phyloP scores from a whole-genome alignment of 1,284 basidiomycete species.

The Wolfiporia cocos region DNA sequence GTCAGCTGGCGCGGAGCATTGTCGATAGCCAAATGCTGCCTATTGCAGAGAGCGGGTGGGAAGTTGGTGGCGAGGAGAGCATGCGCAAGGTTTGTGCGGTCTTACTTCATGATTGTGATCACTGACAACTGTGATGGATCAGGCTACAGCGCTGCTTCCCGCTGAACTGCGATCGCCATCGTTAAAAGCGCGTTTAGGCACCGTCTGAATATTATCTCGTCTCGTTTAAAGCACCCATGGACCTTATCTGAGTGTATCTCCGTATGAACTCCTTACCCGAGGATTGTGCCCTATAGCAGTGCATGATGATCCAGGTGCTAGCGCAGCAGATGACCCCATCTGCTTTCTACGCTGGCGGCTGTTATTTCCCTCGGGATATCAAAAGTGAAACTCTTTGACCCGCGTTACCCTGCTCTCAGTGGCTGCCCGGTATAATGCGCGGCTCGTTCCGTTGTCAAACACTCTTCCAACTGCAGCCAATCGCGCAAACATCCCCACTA shows the following conservation, averaged over 20 bases:
- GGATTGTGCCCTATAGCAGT: neutral
- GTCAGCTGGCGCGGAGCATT: constrained; percentile 50
- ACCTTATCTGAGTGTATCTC: neutral
- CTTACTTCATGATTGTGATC: constrained; percentile 4
- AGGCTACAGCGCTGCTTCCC: constrained; percentile 43
- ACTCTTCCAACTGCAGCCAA: no score
- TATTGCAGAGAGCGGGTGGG: constrained; percentile 78
- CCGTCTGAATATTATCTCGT: neutral
- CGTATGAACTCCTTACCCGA: no score
- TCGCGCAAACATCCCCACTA: no score
- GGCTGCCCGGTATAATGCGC: constrained; percentile 10
- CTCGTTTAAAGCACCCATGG: neutral
- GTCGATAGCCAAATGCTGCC: constrained; percentile 60
- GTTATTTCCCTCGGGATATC: constrained; percentile 14
- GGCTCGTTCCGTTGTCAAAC: constrained; percentile 28
- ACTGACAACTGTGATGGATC: constrained; percentile 7
- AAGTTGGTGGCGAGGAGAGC: constrained; percentile 76
- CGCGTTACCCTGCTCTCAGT: constrained; percentile 1
- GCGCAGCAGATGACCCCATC: constrained; percentile 10
- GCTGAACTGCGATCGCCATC: constrained; percentile 29
- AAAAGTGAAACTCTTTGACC: constrained; percentile 19
- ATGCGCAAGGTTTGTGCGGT: constrained; percentile 48
- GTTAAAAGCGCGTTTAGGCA: constrained; percentile 11
- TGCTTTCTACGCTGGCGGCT: constrained; percentile 7
- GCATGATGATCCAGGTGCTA: constrained; percentile 11